Evolutionary conservation across 2,329 filamentous ascomycete species (phyloP).

Genomic region (Podosphaera aphanis): DNA sequence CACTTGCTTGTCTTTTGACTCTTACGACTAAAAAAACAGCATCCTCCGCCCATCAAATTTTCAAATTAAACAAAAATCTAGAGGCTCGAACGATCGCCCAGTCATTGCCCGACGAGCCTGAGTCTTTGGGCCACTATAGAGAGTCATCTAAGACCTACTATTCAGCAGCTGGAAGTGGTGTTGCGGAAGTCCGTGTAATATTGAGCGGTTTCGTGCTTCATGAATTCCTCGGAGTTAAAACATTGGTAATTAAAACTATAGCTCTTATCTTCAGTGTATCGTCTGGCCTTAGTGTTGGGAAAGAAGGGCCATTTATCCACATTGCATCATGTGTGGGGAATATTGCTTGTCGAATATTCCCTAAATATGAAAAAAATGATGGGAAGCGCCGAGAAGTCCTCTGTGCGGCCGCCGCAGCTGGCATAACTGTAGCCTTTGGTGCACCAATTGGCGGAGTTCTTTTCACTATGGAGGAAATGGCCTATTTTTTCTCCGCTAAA

Average conservation of each 20-base stretch:
- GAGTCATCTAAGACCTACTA: conserved; percentile 68
- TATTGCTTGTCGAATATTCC: conserved; percentile 78
- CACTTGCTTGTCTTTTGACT: conserved; percentile 55
- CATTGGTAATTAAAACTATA: conserved; percentile 62
- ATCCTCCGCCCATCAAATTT: conserved; percentile 64
- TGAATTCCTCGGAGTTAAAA: conserved; percentile 77
- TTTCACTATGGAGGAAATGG: conserved; percentile 84
- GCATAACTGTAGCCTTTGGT: conserved; percentile 84
- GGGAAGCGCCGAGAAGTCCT: conserved; percentile 81
- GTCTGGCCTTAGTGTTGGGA: conserved; percentile 80
- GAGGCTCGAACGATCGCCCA: conserved; percentile 26
- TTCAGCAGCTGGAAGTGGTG: conserved; percentile 82
- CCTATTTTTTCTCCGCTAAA: conserved; percentile 94
- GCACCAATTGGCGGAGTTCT: conserved; percentile 75
- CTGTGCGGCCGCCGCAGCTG: conserved; percentile 77
- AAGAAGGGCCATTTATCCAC: conserved; percentile 88
- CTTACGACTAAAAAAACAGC: conserved; percentile 84
- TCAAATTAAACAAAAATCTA: conserved; percentile 81
- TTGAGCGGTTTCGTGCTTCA: conserved; percentile 94
- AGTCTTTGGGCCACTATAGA: too few relatives aligned
- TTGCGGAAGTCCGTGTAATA: conserved; percentile 92
- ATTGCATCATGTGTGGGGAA: conserved; percentile 91
- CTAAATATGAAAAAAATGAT: conserved; percentile 85
- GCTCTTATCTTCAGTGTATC: conserved; percentile 73
- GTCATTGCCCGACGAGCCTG: too few relatives aligned